Conservation (phyloP, 2,329 filamentous ascomycete species). For the Ceratocystis lukuohia region DNA sequence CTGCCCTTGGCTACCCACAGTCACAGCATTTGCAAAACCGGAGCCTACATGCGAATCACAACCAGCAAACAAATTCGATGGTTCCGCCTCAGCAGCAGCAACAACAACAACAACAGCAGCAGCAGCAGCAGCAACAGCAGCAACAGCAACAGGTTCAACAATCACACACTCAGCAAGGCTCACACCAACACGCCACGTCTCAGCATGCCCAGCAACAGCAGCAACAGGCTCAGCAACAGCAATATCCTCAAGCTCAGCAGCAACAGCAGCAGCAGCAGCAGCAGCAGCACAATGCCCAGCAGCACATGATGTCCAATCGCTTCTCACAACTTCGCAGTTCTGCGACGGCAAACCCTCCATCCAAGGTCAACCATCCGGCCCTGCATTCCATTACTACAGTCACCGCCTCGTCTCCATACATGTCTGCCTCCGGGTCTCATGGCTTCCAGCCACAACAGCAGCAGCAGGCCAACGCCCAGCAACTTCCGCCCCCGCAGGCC, state of each 20-base stretch:
- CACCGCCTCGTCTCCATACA: slow-evolving; percentile 13
- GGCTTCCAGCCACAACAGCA: slow-evolving; percentile 7
- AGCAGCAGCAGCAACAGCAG: slow-evolving; percentile 6
- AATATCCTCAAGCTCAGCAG: slow-evolving; percentile 19
- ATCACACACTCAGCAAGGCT: slow-evolving; percentile 18
- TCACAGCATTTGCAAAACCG: slow-evolving; percentile 9
- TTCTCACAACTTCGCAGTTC: neutral
- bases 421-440: slow-evolving; percentile 8
- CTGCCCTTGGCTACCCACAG: slow-evolving; percentile 2
- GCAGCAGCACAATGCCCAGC: slow-evolving; percentile 11
- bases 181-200: slow-evolving; percentile 15
- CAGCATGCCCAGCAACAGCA: slow-evolving; percentile 21
- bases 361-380: slow-evolving; percentile 13
- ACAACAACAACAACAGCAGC: slow-evolving; percentile 20
- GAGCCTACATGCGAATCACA: slow-evolving; percentile 11
- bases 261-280: slow-evolving; percentile 21
- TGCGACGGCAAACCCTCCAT: slow-evolving; percentile 12
- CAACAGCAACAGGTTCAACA: slow-evolving; percentile 5
- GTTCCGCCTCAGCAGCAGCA: slow-evolving; percentile 7
- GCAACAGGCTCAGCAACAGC: slow-evolving; percentile 13
- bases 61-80: slow-evolving; percentile 17
- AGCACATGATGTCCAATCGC: slow-evolving; percentile 8
- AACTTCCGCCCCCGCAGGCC: slow-evolving; percentile 10
- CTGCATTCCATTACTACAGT: slow-evolving; percentile 4
- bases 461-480: slow-evolving; percentile 2